Evolutionary conservation across 2,329 filamentous ascomycete genomes (phyloP), one percentile per base, ranked within the genome.

Genomic region (Salinomyces thailandicus): DNA sequence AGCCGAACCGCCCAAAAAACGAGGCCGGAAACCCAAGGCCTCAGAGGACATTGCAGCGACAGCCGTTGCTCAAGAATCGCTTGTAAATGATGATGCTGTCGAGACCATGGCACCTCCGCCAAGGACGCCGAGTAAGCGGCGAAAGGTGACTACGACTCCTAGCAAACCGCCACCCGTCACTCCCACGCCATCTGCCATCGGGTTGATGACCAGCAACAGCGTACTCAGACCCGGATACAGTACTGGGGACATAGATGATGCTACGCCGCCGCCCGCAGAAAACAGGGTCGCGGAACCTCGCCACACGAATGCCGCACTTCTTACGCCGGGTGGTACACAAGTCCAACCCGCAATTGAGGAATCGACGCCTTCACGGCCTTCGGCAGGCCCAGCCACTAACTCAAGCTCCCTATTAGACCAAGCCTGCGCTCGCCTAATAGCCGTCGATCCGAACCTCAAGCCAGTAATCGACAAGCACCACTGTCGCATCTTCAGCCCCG

Each of bases 401-500:
- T 36, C 28, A n/a, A 83, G 79, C 4, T 83, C 73, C 34, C 62
- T 95, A 12, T 71, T 96, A 2, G 70, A 82, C 28, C 72, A 85
- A 51, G 89, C 85, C 3, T 75, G 79, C 45, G 73, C 73, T 6
- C 80, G 93, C 60, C 67, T 96, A 5, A 71, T 87, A 47, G 68
- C 67, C 12, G 71, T 82, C 4, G 87, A 95, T 49, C 66, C 77
- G 0, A 78, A 78, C 22, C 72, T 95, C 55, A 72, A 75, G 50
- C 67, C 73, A 0, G 60, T 94, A 13, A 75, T 95, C 33, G 77
- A 83, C 39, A 73, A 75, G 39, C 72, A 93, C 53, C 74, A 73
- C 42, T 96, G 89, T 60, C 71, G 69, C 37, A 63, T 91, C 12
- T 96, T 96, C 62, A 82, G 79, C 1, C 73, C 85, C 0, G 79